Evolutionary conservation across 2,329 filamentous ascomycete genomes (phyloP).

Genomic region (Colletotrichum sublineola): DNA sequence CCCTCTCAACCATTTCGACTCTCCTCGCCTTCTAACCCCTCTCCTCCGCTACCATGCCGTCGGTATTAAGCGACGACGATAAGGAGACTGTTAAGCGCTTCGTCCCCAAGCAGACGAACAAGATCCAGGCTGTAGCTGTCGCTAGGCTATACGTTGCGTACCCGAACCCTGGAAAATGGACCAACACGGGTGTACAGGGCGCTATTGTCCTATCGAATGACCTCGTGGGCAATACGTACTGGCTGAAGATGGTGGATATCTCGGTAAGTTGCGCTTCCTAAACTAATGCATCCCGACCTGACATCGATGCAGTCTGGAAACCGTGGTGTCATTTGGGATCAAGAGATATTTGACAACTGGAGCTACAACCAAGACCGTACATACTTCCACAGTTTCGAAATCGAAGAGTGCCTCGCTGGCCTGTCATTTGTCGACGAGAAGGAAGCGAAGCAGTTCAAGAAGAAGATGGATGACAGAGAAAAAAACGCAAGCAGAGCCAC

Average conservation of each 20-base stretch:
- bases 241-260: conserved; percentile 97
- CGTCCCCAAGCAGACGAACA: conserved; percentile 94
- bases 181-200: conserved; percentile 92
- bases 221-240: conserved; percentile 93
- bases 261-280: conserved; percentile 73
- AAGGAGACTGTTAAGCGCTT: conserved; percentile 96
- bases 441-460: conserved; percentile 95
- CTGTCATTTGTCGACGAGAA: conserved; percentile 97
- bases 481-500: conserved; percentile 95
- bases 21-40: conserved; percentile 20
- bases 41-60: conserved; percentile 63
- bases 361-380: conserved; percentile 96
- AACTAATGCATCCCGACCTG: conserved; percentile 42
- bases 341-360: conserved; percentile 97
- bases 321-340: conserved; percentile 93
- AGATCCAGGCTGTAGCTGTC: conserved; percentile 96
- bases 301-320: conserved; percentile 71
- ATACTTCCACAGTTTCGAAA: conserved; percentile 98
- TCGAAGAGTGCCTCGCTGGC: conserved; percentile 90
- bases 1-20: conserved; percentile 16
- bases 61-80: conserved; percentile 88
- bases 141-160: conserved; percentile 94
- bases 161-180: conserved; percentile 89
- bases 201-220: conserved; percentile 94
- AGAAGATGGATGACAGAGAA: conserved; percentile 96